Conservation (phyloP, 805 yeast species). For the Metschnikowia chrysomelidarum region DNA sequence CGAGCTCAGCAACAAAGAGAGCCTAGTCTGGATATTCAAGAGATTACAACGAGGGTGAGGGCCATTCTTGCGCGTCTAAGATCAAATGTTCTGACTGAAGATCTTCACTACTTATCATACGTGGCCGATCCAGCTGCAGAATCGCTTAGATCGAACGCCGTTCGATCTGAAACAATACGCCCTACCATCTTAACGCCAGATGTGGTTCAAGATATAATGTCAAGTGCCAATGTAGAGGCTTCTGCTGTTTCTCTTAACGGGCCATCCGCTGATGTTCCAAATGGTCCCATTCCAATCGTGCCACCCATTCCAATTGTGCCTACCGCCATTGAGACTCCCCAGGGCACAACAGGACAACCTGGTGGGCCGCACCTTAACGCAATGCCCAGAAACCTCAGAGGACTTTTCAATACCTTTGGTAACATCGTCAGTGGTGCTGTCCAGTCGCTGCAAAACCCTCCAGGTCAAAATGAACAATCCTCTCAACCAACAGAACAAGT, state of each 20-base stretch:
- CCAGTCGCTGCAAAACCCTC: constrained; percentile 3
- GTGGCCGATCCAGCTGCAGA: constrained; percentile 24
- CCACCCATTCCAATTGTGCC: constrained; percentile 4
- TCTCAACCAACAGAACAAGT: too few relatives aligned
- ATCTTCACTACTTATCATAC: constrained; percentile 27
- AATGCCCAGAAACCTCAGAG: constrained; percentile 3
- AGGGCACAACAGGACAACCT: neutral
- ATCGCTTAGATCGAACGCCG: constrained; percentile 26
- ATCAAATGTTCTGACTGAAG: constrained; percentile 24
- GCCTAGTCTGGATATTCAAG: constrained; percentile 23
- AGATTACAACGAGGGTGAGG: constrained; percentile 24
- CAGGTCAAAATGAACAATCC: too few relatives aligned
- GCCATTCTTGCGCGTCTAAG: constrained; percentile 27
- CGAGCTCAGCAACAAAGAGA: constrained; percentile 38
- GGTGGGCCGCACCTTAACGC: neutral
- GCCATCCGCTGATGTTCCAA: constrained; percentile 1
- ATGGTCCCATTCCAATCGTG: neutral
- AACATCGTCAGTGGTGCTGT: constrained; percentile 12
- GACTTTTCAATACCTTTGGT: constrained; percentile 14
- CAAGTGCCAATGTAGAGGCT: constrained; percentile 28
- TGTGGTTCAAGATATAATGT: constrained; percentile 34
- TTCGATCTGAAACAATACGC: constrained; percentile 29
- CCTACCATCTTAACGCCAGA: constrained; percentile 40
- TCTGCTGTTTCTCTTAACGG: constrained; percentile 18
- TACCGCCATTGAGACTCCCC: neutral